Base-by-base conservation (phyloP, 2,329 filamentous ascomycete species). In the Xylaria sp. region DNA sequence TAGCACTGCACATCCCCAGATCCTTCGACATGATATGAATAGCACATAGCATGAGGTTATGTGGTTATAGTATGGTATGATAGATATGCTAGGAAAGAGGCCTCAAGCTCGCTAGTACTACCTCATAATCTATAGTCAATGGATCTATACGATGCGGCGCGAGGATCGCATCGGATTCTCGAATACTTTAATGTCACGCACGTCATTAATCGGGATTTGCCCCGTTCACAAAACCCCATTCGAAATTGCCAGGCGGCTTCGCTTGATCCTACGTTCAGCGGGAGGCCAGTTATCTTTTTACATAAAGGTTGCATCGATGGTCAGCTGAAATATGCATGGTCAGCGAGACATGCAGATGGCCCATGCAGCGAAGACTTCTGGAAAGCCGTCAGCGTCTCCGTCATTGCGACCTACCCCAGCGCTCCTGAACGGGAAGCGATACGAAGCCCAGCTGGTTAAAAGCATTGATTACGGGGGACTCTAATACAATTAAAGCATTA, bases 351-450 rank as follows among this genome's bases (percentile, higher is more conserved):
- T 75, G 71, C 73, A 72, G 65, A 64, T 71, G 59, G 68, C 66
- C 68, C 63, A 74, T 60, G 73, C 68, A 70, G 64, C 69, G 73
- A 76, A 75, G 53, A 46, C 68, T 76, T 76, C 75, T 74, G 20
- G 75, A 76, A 76, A 72, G 68, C 32, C 59, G 66, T 69, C 69
- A 69, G 66, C 63, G 34, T 63, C 66, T 32, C 60, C 18, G 39
- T 53, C 58, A 56, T 48, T 74, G 72, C 46, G 74, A 75, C 73
- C 69, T 75, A 72, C 73, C 63, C 63, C 65, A 57, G 58, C 65
- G 57, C 45, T 53, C 61, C 48, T 25, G 41, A 48, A 55, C 67
- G 58, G 66, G 63, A 62, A 60, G 66, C 41, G 58, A 61, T 46
- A 41, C 41, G 25, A 48, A 46, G 25, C n/a, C n/a, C 53, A 48